These are phyloP conservation scores for Pichia sp. DNA, from an alignment of 1,139 yeast genomes.

Conservation along the genomic window DNA sequence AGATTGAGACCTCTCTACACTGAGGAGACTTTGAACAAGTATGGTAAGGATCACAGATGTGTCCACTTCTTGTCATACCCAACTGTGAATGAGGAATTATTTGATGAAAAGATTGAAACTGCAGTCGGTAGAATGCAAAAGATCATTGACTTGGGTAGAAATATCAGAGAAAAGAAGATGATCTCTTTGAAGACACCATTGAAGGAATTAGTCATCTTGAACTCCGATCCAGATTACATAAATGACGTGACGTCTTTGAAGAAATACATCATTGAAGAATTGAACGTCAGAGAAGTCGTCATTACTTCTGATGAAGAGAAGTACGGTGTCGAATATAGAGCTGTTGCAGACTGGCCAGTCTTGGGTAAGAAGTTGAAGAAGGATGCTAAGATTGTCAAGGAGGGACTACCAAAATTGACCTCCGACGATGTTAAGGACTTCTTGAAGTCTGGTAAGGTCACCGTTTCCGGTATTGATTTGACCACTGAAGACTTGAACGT, in stretches of 20 bases:
- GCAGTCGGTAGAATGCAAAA: constrained; percentile 96
- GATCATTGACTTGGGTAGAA: constrained; percentile 94
- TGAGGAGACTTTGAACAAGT: constrained; percentile 41
- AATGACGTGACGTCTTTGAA: constrained; percentile 73
- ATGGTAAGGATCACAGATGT: constrained; percentile 59
- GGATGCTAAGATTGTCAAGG: constrained; percentile 91
- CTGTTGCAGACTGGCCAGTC: constrained; percentile 98
- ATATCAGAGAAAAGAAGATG: constrained; percentile 90
- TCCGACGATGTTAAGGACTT: constrained; percentile 79
- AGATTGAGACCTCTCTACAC: constrained; percentile 59
- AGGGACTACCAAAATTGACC: constrained; percentile 75
- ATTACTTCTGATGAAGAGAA: constrained; percentile 88
- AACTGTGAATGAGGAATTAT: constrained; percentile 70
- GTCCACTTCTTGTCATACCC: constrained; percentile 94
- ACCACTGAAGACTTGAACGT: constrained; percentile 86
- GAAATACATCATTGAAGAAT: constrained; percentile 78
- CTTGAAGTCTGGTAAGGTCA: constrained; percentile 63
- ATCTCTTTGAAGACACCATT: constrained; percentile 94
- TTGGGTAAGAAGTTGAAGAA: constrained; percentile 94
- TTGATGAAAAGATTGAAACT: constrained; percentile 69
- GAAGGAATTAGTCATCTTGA: constrained; percentile 78
- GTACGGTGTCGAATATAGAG: constrained; percentile 87
- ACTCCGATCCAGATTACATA: constrained; percentile 68
- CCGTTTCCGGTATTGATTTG: constrained; percentile 84
- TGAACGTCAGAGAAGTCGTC: constrained; percentile 82